phyloP scores from a whole-genome alignment of 345 rosid species.

The Clausena lansium region DNA sequence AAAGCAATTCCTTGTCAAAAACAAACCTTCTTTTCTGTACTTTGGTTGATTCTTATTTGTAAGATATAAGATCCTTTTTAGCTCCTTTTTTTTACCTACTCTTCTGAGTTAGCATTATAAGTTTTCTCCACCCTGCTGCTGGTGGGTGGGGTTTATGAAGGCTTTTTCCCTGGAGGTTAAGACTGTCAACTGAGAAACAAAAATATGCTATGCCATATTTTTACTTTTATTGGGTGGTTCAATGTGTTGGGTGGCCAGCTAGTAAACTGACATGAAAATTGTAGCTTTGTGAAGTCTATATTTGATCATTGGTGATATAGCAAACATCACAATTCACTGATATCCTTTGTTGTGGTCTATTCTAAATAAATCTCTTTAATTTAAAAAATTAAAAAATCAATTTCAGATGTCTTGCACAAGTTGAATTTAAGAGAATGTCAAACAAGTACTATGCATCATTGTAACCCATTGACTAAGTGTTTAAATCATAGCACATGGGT shows the following conservation, averaged over 20 bases:
- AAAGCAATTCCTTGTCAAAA: background rate
- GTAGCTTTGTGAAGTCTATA: background rate
- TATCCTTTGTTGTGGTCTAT: too few species aligned
- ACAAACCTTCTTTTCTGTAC: background rate
- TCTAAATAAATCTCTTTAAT: too few species aligned
- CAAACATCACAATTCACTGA: background rate
- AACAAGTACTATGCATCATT: background rate
- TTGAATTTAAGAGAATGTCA: background rate
- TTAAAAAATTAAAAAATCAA: background rate
- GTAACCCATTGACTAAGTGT: background rate
- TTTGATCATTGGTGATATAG: background rate
- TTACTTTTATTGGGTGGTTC: background rate
- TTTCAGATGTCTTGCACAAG: background rate
- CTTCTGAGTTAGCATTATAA: background rate
- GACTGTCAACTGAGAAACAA: background rate
- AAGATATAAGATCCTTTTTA: background rate
- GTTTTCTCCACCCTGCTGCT: background rate
- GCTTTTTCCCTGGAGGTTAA: background rate
- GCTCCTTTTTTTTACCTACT: background rate
- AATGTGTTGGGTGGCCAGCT: background rate
- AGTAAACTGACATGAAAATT: background rate
- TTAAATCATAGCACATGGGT: background rate
- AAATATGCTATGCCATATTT: too few species aligned
- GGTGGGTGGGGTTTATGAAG: background rate
- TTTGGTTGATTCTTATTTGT: background rate